Evolutionary conservation across 2,329 filamentous ascomycete genomes (phyloP), one percentile per base, ranked within the genome.

Genomic region (Dactylella cylindrospora): DNA sequence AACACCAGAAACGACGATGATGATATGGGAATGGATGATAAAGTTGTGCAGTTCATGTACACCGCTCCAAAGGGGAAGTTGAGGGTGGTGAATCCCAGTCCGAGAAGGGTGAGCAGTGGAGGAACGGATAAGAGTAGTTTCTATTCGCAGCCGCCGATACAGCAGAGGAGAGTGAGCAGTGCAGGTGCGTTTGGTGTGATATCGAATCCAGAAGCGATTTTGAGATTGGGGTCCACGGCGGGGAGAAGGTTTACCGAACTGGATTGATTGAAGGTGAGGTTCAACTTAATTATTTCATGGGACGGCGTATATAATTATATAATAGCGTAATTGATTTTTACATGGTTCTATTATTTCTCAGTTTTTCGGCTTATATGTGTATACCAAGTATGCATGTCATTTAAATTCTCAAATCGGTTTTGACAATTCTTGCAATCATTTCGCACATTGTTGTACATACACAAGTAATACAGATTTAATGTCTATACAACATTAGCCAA

Each of bases 11-110:
- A 73, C n/a, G 70, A 70, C 12, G 70, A 72, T 13, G 69, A 71
- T 22, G 74, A 76, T 25, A n/a, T 25, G 85, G 89, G 19, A 5
- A 62, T 62, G 31, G 40, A 62, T 33, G 57, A 62, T 33, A 62
- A 54, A 49, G 46, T 65, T 35, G 50, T 90, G 62, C 86, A 90
- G 72, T 81, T 89, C 70, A 93, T 95, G 81, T 97, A 95, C 73
- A 96, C 91, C 0, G 89, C 96, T 61, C 91, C 93, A 2, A 89
- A 85, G 72, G 86, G 91, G 72, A 82, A 83, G 67, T 74, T 97
- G 65, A 77, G 91, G 20, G 90, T 97, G n/a, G 91, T 96, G 15
- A 97, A 97, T 71, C 84, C 81, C 44, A 85, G 85, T 69, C 74
- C 77, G n/a, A 67, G 36, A 26, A 20, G 50, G 35, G 55, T 54